Evolutionary conservation across 805 yeast species (phyloP), one percentile per base, ranked within the genome.

Genomic region (Metschnikowia corniflorae): DNA sequence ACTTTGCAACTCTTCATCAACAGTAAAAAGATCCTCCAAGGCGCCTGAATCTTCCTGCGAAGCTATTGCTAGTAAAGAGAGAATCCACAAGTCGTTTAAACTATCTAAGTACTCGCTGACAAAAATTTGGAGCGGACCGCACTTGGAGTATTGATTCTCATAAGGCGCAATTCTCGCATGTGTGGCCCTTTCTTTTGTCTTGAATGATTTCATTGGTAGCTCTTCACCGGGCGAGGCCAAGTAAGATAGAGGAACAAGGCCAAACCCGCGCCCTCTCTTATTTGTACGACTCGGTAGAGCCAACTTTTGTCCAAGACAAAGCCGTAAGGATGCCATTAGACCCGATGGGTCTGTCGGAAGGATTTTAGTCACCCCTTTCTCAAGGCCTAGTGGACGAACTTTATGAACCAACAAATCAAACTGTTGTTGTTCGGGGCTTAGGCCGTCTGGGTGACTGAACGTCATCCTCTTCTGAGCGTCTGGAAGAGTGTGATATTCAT

Each of bases 311-410:
- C 71, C 74, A 26, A 61, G 43, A 24, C 77, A 68, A 23, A 80
- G 52, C 0, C 73, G 50, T 16, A 80, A 55, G 31, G 75, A 63
- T 9, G 70, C 60, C 14, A 65, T 62, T 7, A 78, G 54, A 32
- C 84, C 74, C 10, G 71, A 51, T 0, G 87, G 87, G 47, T 82
- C 88, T 0, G 75, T 65, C 1, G 86, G 78, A 1, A 75, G 47
- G 23, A 57, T 12, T 24, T 3, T 24, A 13, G n/a, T 24, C 13
- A 12, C 26, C 15, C 15, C 5, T 10, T n/a, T 21, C 9, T 21
- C 5, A 10, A 43, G 7, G 6, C 59, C 53, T 15, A 48, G 30
- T 3, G 13, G 27, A 26, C 32, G 31, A 15, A 74, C 61, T 46
- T 71, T 73, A 50, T 75, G 78, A 1, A 77, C 79, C 1, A 79